Base-by-base conservation (phyloP, 1,284 basidiomycete species). In the Apiotrichum gracile region DNA sequence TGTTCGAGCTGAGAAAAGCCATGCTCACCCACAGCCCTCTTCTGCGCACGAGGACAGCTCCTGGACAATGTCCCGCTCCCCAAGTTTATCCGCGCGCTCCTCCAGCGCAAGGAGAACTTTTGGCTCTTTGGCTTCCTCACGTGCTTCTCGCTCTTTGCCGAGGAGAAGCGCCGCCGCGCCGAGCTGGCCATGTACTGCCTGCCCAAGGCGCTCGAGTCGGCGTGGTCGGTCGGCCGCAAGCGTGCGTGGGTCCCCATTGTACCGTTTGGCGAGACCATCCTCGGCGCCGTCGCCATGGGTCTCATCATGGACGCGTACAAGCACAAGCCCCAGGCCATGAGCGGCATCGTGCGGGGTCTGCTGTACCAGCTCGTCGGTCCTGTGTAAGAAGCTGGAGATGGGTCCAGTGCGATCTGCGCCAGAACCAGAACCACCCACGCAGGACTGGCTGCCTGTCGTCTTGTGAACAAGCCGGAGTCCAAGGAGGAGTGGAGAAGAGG, bases 331-430 rank as follows among this genome's bases (percentile, higher is more conserved):
- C 83, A 90, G 47, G 85, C 91, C 64, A 79, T 97, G 26, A 91
- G 88, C 0, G 88, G 91, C 0, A 78, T 97, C 7, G 89, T 97
- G 13, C 80, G 91, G 57, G 79, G 86, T 48, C 83, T 97, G 61
- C 67, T 97, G 62, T 97, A 93, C 74, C 93, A 97, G 69, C 87
- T 94, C 57, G 84, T 93, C 62, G 91, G 91, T 4, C 88, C 91
- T 5, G 67, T 71, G 22, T 73, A 60, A 35, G 17, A 24, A 12
- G 16, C 4, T 12, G 39, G 19, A 21, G 37, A 38, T n/a, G 7
- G 3, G 37, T 21, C 21, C 12, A 9, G 9, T 21, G n/a, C n/a
- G n/a, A n/a, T n/a, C n/a, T n/a, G n/a, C n/a, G n/a, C n/a, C n/a
- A n/a, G n/a, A n/a, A n/a, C n/a, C n/a, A n/a, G n/a, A n/a, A n/a